Conservation (phyloP, 2,329 filamentous ascomycete species). For the Cercospora sesami region DNA sequence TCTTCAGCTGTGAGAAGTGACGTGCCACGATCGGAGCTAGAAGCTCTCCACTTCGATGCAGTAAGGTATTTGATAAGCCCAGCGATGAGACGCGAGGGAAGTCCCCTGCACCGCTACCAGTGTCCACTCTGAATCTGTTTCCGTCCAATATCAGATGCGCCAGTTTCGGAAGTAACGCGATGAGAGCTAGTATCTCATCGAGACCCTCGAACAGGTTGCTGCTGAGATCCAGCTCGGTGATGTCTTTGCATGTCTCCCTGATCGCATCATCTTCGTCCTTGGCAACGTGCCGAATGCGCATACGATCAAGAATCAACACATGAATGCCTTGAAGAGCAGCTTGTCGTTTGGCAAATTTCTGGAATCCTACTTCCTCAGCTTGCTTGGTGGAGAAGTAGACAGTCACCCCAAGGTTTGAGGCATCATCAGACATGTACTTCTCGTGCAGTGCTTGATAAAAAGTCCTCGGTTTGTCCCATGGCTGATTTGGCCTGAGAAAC, state of each 20-base stretch:
- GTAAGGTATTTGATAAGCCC: constrained; percentile 51
- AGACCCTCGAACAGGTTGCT: constrained; percentile 75
- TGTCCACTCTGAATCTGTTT: constrained; percentile 62
- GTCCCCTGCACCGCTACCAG: not conserved
- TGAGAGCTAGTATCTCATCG: constrained; percentile 68
- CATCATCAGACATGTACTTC: constrained; percentile 69
- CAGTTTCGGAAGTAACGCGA: constrained; percentile 66
- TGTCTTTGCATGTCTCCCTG: constrained; percentile 55
- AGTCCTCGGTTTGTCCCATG: constrained; percentile 64
- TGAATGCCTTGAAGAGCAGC: constrained; percentile 75
- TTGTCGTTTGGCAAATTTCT: constrained; percentile 81
- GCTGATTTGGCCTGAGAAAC: constrained; percentile 78
- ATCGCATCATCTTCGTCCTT: constrained; percentile 51
- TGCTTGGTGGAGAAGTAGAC: constrained; percentile 78
- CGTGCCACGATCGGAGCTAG: constrained; percentile 46
- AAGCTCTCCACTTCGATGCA: constrained; percentile 43
- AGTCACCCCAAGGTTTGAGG: constrained; percentile 44
- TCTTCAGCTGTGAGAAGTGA: constrained; percentile 57
- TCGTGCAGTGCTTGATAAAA: constrained; percentile 77
- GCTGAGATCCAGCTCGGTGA: constrained; percentile 77
- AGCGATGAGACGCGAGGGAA: constrained; percentile 35
- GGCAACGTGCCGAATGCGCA: constrained; percentile 55
- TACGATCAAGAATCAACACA: constrained; percentile 77
- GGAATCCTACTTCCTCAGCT: constrained; percentile 91
- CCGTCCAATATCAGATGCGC: constrained; percentile 50